phyloP scores from a whole-genome alignment of 495 filamentous ascomycete genomes.

The Lindgomyces ingoldianus region DNA sequence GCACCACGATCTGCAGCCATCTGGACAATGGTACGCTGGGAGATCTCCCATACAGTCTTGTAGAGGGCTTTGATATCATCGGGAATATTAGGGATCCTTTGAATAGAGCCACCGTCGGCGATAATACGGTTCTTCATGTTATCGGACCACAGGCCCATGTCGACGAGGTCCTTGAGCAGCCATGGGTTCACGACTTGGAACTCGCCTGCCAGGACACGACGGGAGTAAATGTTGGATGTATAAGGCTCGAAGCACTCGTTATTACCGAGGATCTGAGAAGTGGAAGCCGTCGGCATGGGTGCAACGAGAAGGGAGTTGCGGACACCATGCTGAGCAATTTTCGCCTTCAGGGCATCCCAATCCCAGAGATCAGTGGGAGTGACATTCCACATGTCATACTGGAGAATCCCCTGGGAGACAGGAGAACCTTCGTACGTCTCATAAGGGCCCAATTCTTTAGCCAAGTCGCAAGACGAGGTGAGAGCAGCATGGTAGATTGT shows the following conservation, averaged over 20 bases:
- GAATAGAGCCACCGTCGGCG: constrained; percentile 90
- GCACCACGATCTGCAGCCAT: constrained; percentile 98
- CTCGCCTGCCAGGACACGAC: constrained; percentile 94
- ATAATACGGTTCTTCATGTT: constrained; percentile 99
- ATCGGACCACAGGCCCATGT: constrained; percentile 97
- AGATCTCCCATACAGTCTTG: constrained; percentile 99
- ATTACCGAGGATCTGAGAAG: constrained; percentile 94
- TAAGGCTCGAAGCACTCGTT: constrained; percentile 99
- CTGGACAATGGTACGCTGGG: constrained; percentile 90
- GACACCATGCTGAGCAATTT: constrained; percentile 88
- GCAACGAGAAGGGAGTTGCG: constrained; percentile 94
- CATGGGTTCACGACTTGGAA: constrained; percentile 99
- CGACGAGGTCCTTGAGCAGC: constrained; percentile 96
- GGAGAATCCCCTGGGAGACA: constrained; percentile 90
- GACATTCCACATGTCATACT: constrained; percentile 98
- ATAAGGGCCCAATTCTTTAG: constrained; percentile 80
- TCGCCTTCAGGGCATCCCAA: constrained; percentile 83
- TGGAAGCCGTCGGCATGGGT: constrained; percentile 96
- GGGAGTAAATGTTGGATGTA: constrained; percentile 98
- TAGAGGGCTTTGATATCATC: constrained; percentile 94
- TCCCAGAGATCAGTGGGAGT: constrained; percentile 95
- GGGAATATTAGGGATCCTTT: constrained; percentile 94
- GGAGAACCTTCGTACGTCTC: constrained; percentile 90
- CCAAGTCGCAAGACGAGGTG: constrained; percentile 82
- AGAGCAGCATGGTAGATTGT: constrained; percentile 97